phyloP scores from a whole-genome alignment of 768 basidiomycete genomes.

The Coprinopsis sp. region DNA sequence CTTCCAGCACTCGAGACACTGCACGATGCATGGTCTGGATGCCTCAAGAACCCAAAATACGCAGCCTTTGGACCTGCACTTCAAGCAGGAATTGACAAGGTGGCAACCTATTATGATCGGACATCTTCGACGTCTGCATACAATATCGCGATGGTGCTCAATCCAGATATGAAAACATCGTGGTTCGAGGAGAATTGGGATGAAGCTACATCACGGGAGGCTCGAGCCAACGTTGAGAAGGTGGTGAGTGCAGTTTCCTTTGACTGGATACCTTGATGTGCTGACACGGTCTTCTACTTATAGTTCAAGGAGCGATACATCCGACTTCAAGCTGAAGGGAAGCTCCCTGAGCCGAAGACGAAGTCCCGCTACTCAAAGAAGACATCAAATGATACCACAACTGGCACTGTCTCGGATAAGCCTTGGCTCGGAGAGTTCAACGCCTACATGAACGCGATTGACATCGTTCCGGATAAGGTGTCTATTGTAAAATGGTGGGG shows the following conservation, averaged over 20 bases:
- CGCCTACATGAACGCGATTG: slow-evolving; percentile 1
- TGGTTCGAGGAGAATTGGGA: slow-evolving; percentile 7
- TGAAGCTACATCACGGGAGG: not conserved
- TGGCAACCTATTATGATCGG: slow-evolving; percentile 28
- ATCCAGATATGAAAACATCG: not conserved
- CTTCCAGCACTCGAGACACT: slow-evolving; percentile 31
- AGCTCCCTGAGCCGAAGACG: too few species aligned
- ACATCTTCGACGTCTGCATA: slow-evolving; percentile 24
- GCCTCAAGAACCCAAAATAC: slow-evolving; percentile 13
- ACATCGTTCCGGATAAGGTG: not conserved
- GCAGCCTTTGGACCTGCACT: slow-evolving; percentile 18
- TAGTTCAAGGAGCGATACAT: slow-evolving; percentile 4
- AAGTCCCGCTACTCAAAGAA: too few species aligned
- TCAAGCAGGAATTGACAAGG: slow-evolving; percentile 19
- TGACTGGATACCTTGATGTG: not conserved
- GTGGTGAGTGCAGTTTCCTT: slow-evolving; percentile 1
- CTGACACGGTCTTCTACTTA: too few species aligned
- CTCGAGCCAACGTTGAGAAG: not conserved
- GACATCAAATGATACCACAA: too few species aligned
- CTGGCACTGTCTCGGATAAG: not conserved
- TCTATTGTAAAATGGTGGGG: slow-evolving; percentile 7
- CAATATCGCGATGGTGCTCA: slow-evolving; percentile 21
- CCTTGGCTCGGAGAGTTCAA: slow-evolving; percentile 5
- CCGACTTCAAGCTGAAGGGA: too few species aligned
- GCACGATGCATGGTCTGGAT: slow-evolving; percentile 22